Evolutionary conservation across 139 green algal species (phyloP), one percentile per base, ranked within the genome.

Genomic region (Closterium sp.): DNA sequence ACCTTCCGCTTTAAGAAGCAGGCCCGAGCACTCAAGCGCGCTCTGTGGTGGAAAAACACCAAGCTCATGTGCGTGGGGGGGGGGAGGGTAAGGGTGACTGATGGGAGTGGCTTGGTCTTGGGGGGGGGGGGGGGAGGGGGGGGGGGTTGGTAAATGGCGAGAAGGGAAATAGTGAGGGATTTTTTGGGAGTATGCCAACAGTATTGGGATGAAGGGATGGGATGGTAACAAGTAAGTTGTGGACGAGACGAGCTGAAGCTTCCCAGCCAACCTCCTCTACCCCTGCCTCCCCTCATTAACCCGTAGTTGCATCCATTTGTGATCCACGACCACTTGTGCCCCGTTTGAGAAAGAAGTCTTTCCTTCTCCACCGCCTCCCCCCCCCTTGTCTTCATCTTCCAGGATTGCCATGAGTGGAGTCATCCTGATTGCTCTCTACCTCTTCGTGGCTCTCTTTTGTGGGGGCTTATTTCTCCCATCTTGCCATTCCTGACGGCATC

Each of bases 1-100:
- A 95, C 96, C 0, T 96, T 98, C 89, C 95, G 94, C 6, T 99
- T 99, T 96, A 96, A 96, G 87, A 93, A 96, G 9, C 95, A 98
- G 91, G 95, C 96, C 0, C 92, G 95, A 16, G 81, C 89, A 30
- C 89, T 98, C 38, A 94, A 95, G 87, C 88, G 87, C 4, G 93
- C 94, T 6, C 95, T 98, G 94, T 98, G 97, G 97, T 97, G 94
- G 94, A 95, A 95, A 91, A 97, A 97, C 87, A 88, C 94, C 33
- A 95, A 94, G 85, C 91, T 97, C 93, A 95, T 92, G 91, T 84
- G 92, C 0, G 81, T 85, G 81, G 16, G 81, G 5, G 81, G n/a
- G 81, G 81, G 5, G 16, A 7, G n/a, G 64, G 12, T 83, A n/a
- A n/a, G n/a, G n/a, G n/a, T n/a, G 38, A 66, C 36, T 55, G 36